These are phyloP conservation scores for Solanum medicagineum DNA, from an alignment of 257 asterid species.

Conservation along the genomic window DNA sequence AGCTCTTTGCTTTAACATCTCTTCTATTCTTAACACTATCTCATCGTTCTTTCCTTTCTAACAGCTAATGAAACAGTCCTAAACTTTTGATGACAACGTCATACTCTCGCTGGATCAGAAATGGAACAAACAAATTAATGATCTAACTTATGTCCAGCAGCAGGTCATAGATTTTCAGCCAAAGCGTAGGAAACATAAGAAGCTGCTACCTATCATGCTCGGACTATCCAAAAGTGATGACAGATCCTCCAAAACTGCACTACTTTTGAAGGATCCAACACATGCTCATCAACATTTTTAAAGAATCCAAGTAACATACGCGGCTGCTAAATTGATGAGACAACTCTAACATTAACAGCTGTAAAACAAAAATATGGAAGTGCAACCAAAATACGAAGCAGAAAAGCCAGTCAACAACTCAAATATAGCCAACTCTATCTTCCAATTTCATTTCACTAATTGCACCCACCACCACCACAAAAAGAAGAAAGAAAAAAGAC, in stretches of 20 bases:
- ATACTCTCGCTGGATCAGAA: no score
- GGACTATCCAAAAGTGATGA: no score
- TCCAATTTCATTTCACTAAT: background rate
- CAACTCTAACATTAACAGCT: no score
- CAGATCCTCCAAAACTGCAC: no score
- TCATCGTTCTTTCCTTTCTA: background rate
- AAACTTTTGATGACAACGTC: no score
- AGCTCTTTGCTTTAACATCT: background rate
- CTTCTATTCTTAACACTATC: background rate
- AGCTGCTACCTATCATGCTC: background rate
- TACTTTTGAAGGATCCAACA: no score
- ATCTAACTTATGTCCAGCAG: background rate
- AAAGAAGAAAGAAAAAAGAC: background rate
- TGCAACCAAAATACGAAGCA: no score
- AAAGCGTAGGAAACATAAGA: background rate
- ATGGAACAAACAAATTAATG: no score
- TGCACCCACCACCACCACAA: background rate
- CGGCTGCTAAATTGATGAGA: no score
- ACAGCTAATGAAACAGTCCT: no score
- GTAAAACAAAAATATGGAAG: background rate
- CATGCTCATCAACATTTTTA: no score
- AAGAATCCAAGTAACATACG: no score
- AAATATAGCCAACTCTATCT: background rate
- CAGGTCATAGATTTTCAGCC: background rate
- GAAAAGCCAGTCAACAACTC: background rate